Evolutionary conservation across 2,329 filamentous ascomycete genomes (phyloP).

Genomic region (Ascochyta fabae): DNA sequence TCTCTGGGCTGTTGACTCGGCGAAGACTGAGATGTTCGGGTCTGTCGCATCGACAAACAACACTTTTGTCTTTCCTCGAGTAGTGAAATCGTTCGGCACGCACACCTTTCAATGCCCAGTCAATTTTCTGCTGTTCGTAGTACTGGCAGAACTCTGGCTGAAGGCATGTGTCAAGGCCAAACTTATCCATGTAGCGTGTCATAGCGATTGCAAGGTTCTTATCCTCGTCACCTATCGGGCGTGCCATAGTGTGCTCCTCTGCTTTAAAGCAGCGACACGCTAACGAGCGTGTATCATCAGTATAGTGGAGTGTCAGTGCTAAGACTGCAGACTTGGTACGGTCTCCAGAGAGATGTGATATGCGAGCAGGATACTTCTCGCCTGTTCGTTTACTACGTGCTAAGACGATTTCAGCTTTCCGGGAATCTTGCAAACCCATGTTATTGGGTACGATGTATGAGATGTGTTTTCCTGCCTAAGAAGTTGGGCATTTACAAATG

Average conservation of each 20-base stretch:
- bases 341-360: background rate
- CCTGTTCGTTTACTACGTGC: constrained; percentile 17
- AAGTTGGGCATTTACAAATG: too few species aligned
- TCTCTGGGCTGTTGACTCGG: constrained; percentile 16
- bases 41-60: constrained; percentile 26
- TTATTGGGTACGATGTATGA: too few species aligned
- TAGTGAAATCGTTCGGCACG: constrained; percentile 23
- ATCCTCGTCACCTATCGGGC: background rate
- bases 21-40: background rate
- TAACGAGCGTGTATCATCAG: background rate
- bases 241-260: background rate
- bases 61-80: constrained; percentile 8
- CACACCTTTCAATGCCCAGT: background rate
- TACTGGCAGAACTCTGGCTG: background rate
- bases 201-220: constrained; percentile 10
- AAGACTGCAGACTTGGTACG: too few species aligned
- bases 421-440: background rate
- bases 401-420: background rate
- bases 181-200: constrained; percentile 19
- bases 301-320: background rate
- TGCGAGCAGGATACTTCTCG: constrained; percentile 1
- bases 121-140: background rate
- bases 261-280: background rate
- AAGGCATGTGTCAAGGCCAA: constrained; percentile 6
- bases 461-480: too few species aligned